Base-by-base conservation (phyloP, 257 asterid genomes). In the Apocynum venetum region DNA sequence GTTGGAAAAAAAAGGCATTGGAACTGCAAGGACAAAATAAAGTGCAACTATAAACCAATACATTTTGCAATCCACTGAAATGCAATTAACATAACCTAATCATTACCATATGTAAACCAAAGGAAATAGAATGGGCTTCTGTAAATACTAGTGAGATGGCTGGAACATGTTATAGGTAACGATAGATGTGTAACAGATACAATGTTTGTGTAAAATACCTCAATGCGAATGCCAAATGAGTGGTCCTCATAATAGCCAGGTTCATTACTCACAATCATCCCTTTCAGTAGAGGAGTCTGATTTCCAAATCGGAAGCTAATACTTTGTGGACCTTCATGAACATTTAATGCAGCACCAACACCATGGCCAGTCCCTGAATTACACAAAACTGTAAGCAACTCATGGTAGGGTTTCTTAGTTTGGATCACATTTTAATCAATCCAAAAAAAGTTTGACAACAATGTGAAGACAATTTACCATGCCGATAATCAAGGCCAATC, bases 291-390 rank as follows among this genome's bases (percentile, higher is more conserved):
- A 4, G 98, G 97, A 68, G 98, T 91, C 90, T 85, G 88, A 84
- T 96, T 96, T 80, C 98, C 97, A 85, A 89, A 96, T 74, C 99
- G 91, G 82, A 89, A 96, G 88, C 97, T 96, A 84, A 96, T 96
- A 81, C 99, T 91, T 79, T 96, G 99, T 82, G 99, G 99, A 79
- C 99, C 99, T 88, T 96, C 99, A 44, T 96, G 98, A 77, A 96
- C 98, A 86, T 96, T 96, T 72, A 93, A 86, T 35, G 99, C 99
- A 84, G 98, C 99, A 81, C 99, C 99, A 60, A 96, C 99, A 71
- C 99, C 98, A 76, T 96, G 99, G 77, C 99, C 99, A 51, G 99
- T 96, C 69, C 99, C 99, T 96, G 61, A 81, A 84, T 59, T 70
- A 44, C 65, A 78, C 52, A 74, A 47, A 74, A 38, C 73, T 46